Base-by-base conservation (phyloP, 2,329 filamentous ascomycete species). In the Aspergillus bombycis region DNA sequence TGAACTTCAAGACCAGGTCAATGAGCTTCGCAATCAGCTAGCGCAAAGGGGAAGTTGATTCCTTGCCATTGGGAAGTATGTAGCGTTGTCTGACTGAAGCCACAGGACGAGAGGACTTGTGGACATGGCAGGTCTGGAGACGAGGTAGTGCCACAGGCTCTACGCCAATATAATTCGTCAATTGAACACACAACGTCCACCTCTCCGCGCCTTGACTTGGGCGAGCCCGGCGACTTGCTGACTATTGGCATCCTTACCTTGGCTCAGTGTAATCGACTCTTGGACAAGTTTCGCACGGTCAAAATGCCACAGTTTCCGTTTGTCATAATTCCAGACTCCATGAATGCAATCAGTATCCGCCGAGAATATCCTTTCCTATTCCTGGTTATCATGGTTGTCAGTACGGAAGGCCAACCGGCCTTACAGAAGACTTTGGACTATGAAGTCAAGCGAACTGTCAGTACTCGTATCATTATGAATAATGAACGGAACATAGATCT, bases 301-400 rank as follows among this genome's bases (percentile, higher is more conserved):
- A 66, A 64, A 43, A 58, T 62, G 62, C 59, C 62, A 19, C 56
- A 66, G 16, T 66, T 64, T 34, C 62, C 62, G 10, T 66, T 66
- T 41, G 16, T 41, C 19, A 41, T 41, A 19, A n/a, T 41, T 0
- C 7, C 16, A 16, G 16, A 41, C 16, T 41, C 38, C 0, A n/a
- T 41, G 38, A 41, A 41, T 10, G 38, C 38, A n/a, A 41, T 41
- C 19, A 41, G 16, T 10, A 7, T 41, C 9, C 38, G 38, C 16
- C 38, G 19, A 7, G 19, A 41, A 19, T 41, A 41, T n/a, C 16
- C 38, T 19, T 41, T 41, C 19, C n/a, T 41, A 9, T 41, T 41
- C 7, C 7, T 41, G 38, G 7, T 3, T 19, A 41, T 41, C 8
- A 41, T 41, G 38, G 10, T 16, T 19, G 38, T 41, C 38, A 41